Conservation (phyloP, 192 early-diverging fungal genomes). For the Phycomyces blakesleeanus region DNA sequence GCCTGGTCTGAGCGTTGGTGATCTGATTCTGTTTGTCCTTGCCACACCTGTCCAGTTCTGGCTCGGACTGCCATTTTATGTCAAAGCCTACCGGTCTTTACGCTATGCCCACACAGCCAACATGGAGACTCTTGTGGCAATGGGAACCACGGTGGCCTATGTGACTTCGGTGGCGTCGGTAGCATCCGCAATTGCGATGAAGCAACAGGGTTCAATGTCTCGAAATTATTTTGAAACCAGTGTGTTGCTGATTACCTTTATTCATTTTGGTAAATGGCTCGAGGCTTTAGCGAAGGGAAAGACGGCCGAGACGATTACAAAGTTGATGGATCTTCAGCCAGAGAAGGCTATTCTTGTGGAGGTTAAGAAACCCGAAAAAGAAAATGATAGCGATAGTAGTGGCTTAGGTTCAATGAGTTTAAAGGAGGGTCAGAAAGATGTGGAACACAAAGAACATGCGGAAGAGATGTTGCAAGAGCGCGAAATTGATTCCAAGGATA, state of each 20-base stretch:
- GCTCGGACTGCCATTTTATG: conserved; percentile 66
- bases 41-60: conserved; percentile 74
- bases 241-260: conserved; percentile 75
- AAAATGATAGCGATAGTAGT: no score
- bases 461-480: conserved; percentile 38
- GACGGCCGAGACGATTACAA: conserved; percentile 73
- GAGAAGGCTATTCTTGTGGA: conserved; percentile 61
- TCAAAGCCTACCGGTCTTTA: conserved; percentile 59
- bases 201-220: conserved; percentile 18
- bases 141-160: conserved; percentile 75
- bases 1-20: conserved; percentile 51
- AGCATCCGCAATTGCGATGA: conserved; percentile 32
- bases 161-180: conserved; percentile 56
- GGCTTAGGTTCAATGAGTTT: not conserved
- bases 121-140: conserved; percentile 77
- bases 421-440: not conserved
- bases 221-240: conserved; percentile 70
- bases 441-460: conserved; percentile 11
- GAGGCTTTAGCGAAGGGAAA: conserved; percentile 75
- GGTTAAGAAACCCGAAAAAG: no score
- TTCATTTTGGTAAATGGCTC: conserved; percentile 78
- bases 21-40: conserved; percentile 53
- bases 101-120: conserved; percentile 60
- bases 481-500: conserved; percentile 42
- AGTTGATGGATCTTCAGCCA: conserved; percentile 73